Evolutionary conservation across 148 eudicot species (phyloP), one percentile per base, ranked within the genome.

Genomic region (Cornus kousa): DNA sequence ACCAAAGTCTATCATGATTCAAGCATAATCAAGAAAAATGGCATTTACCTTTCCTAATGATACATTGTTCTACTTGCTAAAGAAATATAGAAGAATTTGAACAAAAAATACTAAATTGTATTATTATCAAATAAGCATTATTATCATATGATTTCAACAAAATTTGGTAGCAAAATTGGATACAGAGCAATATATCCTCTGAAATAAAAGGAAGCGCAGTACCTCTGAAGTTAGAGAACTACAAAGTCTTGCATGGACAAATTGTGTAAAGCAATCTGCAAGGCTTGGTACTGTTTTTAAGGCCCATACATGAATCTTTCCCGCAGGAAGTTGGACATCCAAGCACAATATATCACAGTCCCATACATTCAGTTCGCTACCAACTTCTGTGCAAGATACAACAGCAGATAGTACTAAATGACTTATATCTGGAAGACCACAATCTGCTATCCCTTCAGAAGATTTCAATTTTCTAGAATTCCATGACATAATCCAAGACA

Each of bases 401-500:
- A 89, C 82, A 79, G 93, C 94, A 50, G 98, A 93, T 28, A 84
- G 72, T n/a, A 93, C 87, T 86, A 95, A 76, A 84, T 87, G 91
- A 74, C 75, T 80, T 71, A 95, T 72, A 89, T 95, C 93, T 4
- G 97, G 98, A 82, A 92, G 85, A 76, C 70, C 80, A 82, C 31
- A 71, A 79, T 80, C 74, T 76, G 74, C 76, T 71, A 37, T 72
- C 73, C 85, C 77, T 43, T 64, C 48, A 19, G 55, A 73, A 57
- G 59, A 59, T 48, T 67, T 83, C 32, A 43, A 71, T 67, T 74
- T 70, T 76, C 80, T 85, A 12, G 86, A 60, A 79, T 87, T 83
- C 88, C 87, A 90, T 17, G 90, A 86, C 90, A 93, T 85, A 67
- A 90, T 77, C 89, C 89, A 90, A 83, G 96, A 95, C 59, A 88